Base-by-base conservation (phyloP, 2,329 filamentous ascomycete genomes). In the Coniochaeta hoffmannii region DNA sequence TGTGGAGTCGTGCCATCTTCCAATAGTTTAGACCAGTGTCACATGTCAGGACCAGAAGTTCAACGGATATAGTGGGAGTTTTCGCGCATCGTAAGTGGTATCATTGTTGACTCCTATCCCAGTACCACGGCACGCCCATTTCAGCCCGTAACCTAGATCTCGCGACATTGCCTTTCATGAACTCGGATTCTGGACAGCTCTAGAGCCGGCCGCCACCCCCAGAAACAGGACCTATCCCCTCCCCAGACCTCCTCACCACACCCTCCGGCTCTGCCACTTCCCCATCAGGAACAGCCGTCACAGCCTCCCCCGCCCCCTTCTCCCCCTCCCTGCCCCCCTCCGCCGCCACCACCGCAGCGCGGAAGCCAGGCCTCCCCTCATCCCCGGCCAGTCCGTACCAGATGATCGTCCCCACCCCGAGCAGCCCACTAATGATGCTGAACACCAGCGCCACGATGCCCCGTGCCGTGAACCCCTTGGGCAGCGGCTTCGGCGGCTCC, bases 381-480 rank as follows among this genome's bases (percentile, higher is more conserved):
- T 38, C 34, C 6, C 63, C 62, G 9, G 68, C 73, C 57, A 81
- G 66, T 1, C 84, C 86, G 68, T 88, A 92, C 77, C 86, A 85
- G 1, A 76, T 78, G 55, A 94, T 83, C 12, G 83, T 80, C 0
- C 71, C 76, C 62, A 91, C 76, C 9, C 89, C 89, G 7, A 89
- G 62, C 51, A 91, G 73, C 2, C 88, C 90, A 15, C 79, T 79
- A 3, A 91, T 59, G 59, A 80, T 81, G 64, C 86, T 89, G 65
- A 93, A 89, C 2, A 86, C 85, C 61, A 94, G 71, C 11, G 89
- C 89, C 1, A 90, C 80, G 44, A 88, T 87, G 8, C 89, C 90
- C 34, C 79, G 77, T 0, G 83, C 68, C 0, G 86, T 89, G 67
- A 92, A 66, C 74, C 89, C 89, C 1, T 73, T 76, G 0, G 88